A percentile compares a stretch with the other conserved stretches of the same genome.
phyloP scores from a whole-genome alignment of 2,329 filamentous ascomycete genomes.

The Talaromyces piceae region DNA sequence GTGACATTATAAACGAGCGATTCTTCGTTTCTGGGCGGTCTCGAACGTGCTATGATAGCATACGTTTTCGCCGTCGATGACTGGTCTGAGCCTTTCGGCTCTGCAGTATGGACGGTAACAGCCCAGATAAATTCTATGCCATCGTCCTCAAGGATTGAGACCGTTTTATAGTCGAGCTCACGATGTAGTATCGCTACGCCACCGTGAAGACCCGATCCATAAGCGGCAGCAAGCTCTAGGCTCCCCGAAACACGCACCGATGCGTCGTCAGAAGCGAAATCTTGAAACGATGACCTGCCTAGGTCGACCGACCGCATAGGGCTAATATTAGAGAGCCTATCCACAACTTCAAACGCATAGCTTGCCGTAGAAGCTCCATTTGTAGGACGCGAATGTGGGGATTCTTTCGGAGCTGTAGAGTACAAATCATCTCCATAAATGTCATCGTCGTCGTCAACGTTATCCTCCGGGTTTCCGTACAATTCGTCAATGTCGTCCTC shows the following conservation, averaged over 20 bases:
- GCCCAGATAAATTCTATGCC: slow-evolving; percentile 76
- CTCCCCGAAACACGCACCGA: slow-evolving; percentile 3
- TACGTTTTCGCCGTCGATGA: slow-evolving; percentile 61
- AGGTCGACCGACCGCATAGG: slow-evolving; percentile 70
- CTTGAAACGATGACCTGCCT: slow-evolving; percentile 48
- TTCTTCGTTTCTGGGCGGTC: slow-evolving; percentile 61
- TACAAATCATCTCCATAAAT: slow-evolving; percentile 48
- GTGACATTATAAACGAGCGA: slow-evolving; percentile 72
- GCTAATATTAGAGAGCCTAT: slow-evolving; percentile 67
- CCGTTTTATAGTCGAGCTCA: slow-evolving; percentile 65
- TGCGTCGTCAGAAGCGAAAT: slow-evolving; percentile 34
- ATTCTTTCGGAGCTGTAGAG: slow-evolving; percentile 25
- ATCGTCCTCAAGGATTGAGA: slow-evolving; percentile 63
- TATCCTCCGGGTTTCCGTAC: slow-evolving; percentile 28
- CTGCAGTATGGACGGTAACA: slow-evolving; percentile 48
- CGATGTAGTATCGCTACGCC: slow-evolving; percentile 70
- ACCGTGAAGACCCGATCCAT: slow-evolving; percentile 52
- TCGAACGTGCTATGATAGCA: slow-evolving; percentile 69
- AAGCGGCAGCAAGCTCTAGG: slow-evolving; percentile 48
- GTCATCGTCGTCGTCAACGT: slow-evolving; percentile 53
- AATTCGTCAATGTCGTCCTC: slow-evolving; percentile 44
- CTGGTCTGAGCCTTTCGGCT: slow-evolving; percentile 43
- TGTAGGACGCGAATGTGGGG: slow-evolving; percentile 11
- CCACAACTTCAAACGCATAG: slow-evolving; percentile 68
- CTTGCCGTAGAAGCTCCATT: slow-evolving; percentile 38